Evolutionary conservation across 306 rosid genomes (phyloP).

Genomic region (Medicago ruthenica): DNA sequence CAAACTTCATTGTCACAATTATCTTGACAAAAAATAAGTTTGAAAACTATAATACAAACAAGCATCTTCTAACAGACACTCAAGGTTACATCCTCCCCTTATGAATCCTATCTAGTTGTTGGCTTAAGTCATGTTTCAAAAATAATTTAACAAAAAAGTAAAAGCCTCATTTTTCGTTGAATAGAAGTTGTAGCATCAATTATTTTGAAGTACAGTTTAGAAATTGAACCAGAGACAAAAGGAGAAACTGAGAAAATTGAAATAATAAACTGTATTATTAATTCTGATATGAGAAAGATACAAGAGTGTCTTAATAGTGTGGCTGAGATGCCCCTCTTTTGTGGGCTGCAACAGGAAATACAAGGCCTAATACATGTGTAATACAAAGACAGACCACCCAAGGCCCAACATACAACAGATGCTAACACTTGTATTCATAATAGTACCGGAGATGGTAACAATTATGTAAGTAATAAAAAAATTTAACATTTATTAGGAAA

Average conservation of each 20-base stretch:
- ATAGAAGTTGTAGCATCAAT: background rate
- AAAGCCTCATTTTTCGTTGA: background rate
- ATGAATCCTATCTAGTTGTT: background rate
- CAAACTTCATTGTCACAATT: too few species aligned
- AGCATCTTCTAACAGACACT: background rate
- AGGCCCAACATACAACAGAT: background rate
- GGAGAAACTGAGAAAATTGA: background rate
- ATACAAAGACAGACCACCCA: background rate
- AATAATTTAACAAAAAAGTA: background rate
- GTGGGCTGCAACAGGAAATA: slow-evolving; percentile 12
- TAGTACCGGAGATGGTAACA: background rate
- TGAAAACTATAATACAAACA: background rate
- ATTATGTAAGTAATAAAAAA: slow-evolving; percentile 27
- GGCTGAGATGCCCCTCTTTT: slow-evolving; percentile 4
- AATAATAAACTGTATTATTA: slow-evolving; percentile 1
- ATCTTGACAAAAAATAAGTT: background rate
- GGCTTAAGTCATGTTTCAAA: background rate
- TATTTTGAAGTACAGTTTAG: slow-evolving; percentile 1
- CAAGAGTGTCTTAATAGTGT: background rate
- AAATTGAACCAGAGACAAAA: background rate
- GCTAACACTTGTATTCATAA: background rate
- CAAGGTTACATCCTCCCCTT: background rate
- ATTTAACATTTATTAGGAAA: slow-evolving; percentile 34
- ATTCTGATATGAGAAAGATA: slow-evolving; percentile 1
- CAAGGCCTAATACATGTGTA: background rate